Base-by-base conservation (phyloP, 129 eudicot genomes). In the Flaveria trinervia region DNA sequence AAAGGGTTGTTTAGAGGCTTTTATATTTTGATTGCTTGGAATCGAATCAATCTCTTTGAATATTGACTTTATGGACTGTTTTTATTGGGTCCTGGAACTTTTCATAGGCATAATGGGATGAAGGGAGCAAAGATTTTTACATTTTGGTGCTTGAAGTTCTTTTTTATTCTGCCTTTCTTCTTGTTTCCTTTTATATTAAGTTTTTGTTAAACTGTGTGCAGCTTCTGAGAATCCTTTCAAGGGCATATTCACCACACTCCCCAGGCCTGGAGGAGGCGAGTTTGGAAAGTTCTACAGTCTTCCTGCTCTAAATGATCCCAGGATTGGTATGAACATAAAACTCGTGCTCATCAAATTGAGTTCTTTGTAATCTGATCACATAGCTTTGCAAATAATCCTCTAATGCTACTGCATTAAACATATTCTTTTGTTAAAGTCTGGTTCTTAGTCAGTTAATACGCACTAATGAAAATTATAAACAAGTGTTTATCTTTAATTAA, bases 231-330 rank as follows among this genome's bases (percentile, higher is more conserved):
- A 88, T 80, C 89, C 97, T 46, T 92, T 89, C 86, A 89, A 92
- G 80, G 88, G 85, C 48, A 95, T 95, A 50, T 89, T 89, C 80
- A 95, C 97, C 52, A 56, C 78, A 74, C 96, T 95, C 44, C 99
- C 99, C 68, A 89, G 86, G 88, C 92, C 99, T 25, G 97, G 89
- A 61, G 99, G 99, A 65, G 97, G 99, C 22, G 97, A 95, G 71
- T 95, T 92, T 16, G 99, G 99, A 75, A 92, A 95, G 74, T 95
- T 83, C 80, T 95, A 95, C 88, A 92, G 99, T 80, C 93, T 95
- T 73, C 92, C 99, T 23, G 96, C 99, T 71, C 83, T 95, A 25
- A 92, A 95, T 68, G 99, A 95, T 86, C 95, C 97, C n/a, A 83
- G 99, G 55, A 85, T 95, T 75, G 99, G 98, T 93, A 90, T 64